Percentiles rank a stretch among this genome's conserved stretches.
phyloP scores from a whole-genome alignment of 306 rosid species.

The Cucurbita maxima region DNA sequence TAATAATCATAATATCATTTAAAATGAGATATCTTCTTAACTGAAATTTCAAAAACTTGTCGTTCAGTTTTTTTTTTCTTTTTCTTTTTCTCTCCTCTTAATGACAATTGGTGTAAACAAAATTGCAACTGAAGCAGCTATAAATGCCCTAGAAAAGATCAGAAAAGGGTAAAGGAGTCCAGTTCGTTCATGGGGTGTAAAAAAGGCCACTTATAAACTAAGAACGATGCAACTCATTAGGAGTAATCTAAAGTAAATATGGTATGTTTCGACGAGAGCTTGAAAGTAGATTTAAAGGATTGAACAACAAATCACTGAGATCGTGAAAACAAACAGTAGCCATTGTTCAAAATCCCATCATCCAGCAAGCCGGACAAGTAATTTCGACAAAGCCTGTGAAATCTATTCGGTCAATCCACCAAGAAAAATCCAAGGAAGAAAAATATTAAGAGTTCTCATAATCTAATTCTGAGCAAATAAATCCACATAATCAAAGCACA shows the following conservation, averaged over 20 bases:
- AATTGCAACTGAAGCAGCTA: not conserved
- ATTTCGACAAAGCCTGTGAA: not conserved
- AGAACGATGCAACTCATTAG: not conserved
- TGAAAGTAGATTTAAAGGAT: not conserved
- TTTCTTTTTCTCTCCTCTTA: too few species aligned
- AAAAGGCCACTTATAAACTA: not conserved
- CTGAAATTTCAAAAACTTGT: not conserved
- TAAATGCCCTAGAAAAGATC: not conserved
- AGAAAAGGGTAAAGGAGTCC: not conserved
- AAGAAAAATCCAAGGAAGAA: not conserved
- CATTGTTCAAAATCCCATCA: not conserved
- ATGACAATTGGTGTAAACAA: not conserved
- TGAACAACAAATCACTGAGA: not conserved
- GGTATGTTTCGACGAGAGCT: not conserved
- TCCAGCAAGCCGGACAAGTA: not conserved
- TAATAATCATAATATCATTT: not conserved
- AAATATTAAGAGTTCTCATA: not conserved
- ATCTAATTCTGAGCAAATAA: conserved; percentile 1
- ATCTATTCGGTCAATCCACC: conserved; percentile 1
- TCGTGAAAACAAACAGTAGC: not conserved
- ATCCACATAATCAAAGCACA: not conserved
- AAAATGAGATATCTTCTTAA: not conserved
- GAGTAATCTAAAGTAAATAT: not conserved
- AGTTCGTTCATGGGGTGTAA: not conserved
- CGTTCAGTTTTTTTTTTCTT: not conserved